Evolutionary conservation across 805 yeast species (phyloP).

Genomic region (Wickerhamiella occidentalis): DNA sequence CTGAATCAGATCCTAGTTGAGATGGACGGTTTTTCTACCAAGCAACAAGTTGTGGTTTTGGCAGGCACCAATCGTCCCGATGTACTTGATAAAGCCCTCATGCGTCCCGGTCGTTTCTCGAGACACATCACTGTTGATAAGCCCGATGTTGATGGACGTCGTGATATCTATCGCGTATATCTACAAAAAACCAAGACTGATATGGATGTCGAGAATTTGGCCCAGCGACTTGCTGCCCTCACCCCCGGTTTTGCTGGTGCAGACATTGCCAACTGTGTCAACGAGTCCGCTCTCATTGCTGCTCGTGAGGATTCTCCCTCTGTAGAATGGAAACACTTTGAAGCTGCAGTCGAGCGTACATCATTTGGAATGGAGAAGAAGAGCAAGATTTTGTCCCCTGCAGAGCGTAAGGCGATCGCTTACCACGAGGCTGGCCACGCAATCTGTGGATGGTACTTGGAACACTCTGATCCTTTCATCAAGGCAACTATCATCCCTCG

Average conservation of each 20-base stretch:
- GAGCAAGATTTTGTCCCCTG: conserved; percentile 66
- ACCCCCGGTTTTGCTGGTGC: conserved; percentile 99
- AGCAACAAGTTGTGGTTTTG: conserved; percentile 89
- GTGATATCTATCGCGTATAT: conserved; percentile 83
- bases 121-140: conserved; percentile 83
- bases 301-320: conserved; percentile 67
- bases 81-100: conserved; percentile 78
- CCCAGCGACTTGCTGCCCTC: conserved; percentile 84
- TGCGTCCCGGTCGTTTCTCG: conserved; percentile 97
- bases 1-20: conserved; percentile 91
- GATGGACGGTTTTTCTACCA: conserved; percentile 91
- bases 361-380: conserved; percentile 93
- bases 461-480: conserved; percentile 82
- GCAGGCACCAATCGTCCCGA: conserved; percentile 98
- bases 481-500: conserved; percentile 96
- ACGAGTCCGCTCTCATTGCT: conserved; percentile 94
- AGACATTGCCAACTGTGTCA: conserved; percentile 92
- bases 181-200: conserved; percentile 56
- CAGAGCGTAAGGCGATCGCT: conserved; percentile 83
- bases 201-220: conserved; percentile 42
- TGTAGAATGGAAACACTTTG: conserved; percentile 73
- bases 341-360: conserved; percentile 92
- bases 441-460: conserved; percentile 90
- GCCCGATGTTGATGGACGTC: conserved; percentile 92
- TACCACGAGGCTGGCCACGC: conserved; percentile 99